phyloP scores from a whole-genome alignment of 73 alveolate species.

The Paraurostyla sp. region DNA sequence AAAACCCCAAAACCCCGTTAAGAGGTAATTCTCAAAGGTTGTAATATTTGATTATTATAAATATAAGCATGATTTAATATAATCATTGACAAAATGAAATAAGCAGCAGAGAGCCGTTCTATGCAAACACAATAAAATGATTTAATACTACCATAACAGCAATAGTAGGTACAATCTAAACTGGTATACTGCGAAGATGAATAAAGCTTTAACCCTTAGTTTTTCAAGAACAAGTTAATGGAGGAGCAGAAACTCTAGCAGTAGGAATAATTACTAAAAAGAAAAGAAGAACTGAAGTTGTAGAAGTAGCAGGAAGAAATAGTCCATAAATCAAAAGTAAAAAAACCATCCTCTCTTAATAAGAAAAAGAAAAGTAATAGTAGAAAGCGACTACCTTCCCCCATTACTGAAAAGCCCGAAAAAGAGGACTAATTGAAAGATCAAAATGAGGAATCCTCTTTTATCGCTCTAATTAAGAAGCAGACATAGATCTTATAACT shows the following conservation, averaged over 20 bases:
- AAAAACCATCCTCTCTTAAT: constrained; percentile 29
- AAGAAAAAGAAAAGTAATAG: constrained; percentile 5
- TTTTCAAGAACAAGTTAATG: constrained; percentile 43
- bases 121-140: not conserved
- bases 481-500: not conserved
- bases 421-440: not conserved
- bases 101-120: constrained; percentile 24
- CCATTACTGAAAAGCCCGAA: not conserved
- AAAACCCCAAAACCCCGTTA: no score
- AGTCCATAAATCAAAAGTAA: constrained; percentile 52
- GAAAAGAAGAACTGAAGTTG: constrained; percentile 5
- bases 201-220: constrained; percentile 48
- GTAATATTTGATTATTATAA: constrained; percentile 36
- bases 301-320: not conserved
- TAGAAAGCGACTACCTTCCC: constrained; percentile 5
- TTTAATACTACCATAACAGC: not conserved
- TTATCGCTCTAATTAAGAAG: constrained; percentile 8
- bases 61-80: constrained; percentile 19
- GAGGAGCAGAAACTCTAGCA: constrained; percentile 27
- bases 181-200: constrained; percentile 41
- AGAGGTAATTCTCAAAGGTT: no score
- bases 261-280: not conserved
- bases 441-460: not conserved
- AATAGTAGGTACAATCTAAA: not conserved
- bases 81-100: constrained; percentile 47